A percentile compares a stretch with the other conserved stretches of the same genome.
phyloP scores from a whole-genome alignment of 2,329 filamentous ascomycete genomes.

The Alternaria sp. region DNA sequence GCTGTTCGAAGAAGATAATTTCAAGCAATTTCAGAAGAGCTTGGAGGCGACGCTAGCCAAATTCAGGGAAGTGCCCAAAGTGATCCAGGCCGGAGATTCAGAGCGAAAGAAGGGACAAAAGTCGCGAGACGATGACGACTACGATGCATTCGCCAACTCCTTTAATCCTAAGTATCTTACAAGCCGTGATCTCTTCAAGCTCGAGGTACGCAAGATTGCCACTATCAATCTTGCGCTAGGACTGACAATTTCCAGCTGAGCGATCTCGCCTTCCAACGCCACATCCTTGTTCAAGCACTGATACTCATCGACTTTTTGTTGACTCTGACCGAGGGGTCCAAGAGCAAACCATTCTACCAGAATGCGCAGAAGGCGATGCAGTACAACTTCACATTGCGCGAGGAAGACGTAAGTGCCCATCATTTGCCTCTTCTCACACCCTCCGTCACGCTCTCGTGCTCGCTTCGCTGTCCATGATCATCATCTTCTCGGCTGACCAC shows the following conservation, averaged over 20 bases:
- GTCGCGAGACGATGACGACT: slow-evolving; percentile 67
- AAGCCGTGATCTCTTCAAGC: slow-evolving; percentile 92
- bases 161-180: slow-evolving; percentile 99
- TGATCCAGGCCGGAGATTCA: slow-evolving; percentile 72
- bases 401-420: slow-evolving; percentile 75
- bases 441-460: slow-evolving; percentile 18
- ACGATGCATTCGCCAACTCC: slow-evolving; percentile 69
- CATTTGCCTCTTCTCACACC: slow-evolving; percentile 12
- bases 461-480: slow-evolving; percentile 31
- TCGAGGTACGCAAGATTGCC: slow-evolving; percentile 69
- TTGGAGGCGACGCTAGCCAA: slow-evolving; percentile 70
- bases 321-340: slow-evolving; percentile 82
- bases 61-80: slow-evolving; percentile 74
- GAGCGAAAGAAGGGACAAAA: slow-evolving; percentile 64
- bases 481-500: slow-evolving; percentile 41
- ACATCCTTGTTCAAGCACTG: slow-evolving; percentile 92
- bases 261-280: slow-evolving; percentile 90
- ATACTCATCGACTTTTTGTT: slow-evolving; percentile 95
- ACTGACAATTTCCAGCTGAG: slow-evolving; percentile 67
- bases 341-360: slow-evolving; percentile 74
- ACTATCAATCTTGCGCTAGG: slow-evolving; percentile 27
- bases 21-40: slow-evolving; percentile 68
- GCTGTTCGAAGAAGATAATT: slow-evolving; percentile 74
- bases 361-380: slow-evolving; percentile 86
- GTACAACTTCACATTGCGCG: slow-evolving; percentile 76